These are phyloP conservation scores for Starmerella apis DNA, from an alignment of 805 yeast species.

Conservation along the genomic window DNA sequence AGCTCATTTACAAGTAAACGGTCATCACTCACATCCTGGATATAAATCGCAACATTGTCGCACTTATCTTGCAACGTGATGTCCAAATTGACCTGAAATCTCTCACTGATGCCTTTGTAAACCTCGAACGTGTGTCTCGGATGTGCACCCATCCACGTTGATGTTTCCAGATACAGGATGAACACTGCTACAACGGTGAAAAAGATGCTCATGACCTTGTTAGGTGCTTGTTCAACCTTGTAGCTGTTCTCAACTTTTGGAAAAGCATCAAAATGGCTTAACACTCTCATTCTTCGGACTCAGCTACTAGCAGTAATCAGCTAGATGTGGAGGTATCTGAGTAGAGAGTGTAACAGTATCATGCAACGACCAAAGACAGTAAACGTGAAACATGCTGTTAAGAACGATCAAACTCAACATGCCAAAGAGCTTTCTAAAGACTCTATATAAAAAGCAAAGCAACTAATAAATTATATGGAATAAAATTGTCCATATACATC, in stretches of 20 bases:
- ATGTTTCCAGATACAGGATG: conserved; percentile 73
- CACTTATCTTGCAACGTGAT: conserved; percentile 79
- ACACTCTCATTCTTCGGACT: too few species aligned
- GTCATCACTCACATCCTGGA: conserved; percentile 68
- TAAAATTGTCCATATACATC: too few species aligned
- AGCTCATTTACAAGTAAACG: conserved; percentile 66
- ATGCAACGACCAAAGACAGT: neutral
- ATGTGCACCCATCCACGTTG: conserved; percentile 73
- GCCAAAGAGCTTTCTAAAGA: too few species aligned
- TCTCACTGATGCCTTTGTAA: conserved; percentile 47
- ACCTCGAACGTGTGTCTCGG: conserved; percentile 70
- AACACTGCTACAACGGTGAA: conserved; percentile 37
- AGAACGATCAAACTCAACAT: too few species aligned
- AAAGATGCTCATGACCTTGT: neutral
- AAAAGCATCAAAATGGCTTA: conserved; percentile 60
- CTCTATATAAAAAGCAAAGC: too few species aligned
- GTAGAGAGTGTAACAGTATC: neutral
- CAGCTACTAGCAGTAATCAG: too few species aligned
- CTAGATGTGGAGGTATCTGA: too few species aligned
- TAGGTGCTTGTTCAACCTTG: conserved; percentile 50
- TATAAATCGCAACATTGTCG: conserved; percentile 59
- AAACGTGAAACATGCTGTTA: too few species aligned
- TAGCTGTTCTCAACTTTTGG: conserved; percentile 65
- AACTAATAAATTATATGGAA: too few species aligned
- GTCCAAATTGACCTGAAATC: conserved; percentile 65